Evolutionary conservation across 169 alveolate species (phyloP).

Genomic region (Plasmodium inui): DNA sequence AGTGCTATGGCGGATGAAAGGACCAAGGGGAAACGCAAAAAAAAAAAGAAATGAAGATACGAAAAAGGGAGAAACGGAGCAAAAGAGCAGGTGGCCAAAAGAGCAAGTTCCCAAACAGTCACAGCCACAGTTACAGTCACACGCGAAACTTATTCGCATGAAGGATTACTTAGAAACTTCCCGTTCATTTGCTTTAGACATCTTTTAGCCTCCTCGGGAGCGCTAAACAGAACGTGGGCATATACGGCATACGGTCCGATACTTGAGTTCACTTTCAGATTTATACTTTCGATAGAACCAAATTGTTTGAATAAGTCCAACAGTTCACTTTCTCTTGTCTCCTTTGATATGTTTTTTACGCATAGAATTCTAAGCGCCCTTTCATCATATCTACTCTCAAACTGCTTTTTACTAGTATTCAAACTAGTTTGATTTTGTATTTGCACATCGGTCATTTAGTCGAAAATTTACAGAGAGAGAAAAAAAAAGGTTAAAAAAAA

Average conservation of each 20-base stretch:
- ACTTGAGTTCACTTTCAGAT: constrained; percentile 70
- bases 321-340: constrained; percentile 73
- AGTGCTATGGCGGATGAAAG: neutral
- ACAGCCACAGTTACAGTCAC: neutral
- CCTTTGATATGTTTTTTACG: constrained; percentile 73
- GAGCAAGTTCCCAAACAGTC: neutral
- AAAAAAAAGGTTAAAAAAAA: constrained; percentile 2
- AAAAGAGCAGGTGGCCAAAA: neutral
- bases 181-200: constrained; percentile 76
- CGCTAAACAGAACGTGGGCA: constrained; percentile 73
- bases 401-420: constrained; percentile 54
- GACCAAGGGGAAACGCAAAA: neutral
- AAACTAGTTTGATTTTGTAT: constrained; percentile 74
- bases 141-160: neutral
- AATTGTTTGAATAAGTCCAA: constrained; percentile 56
- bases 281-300: constrained; percentile 75
- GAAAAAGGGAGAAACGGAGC: neutral
- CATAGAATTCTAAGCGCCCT: constrained; percentile 56
- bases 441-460: constrained; percentile 74
- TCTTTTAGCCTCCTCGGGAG: constrained; percentile 76
- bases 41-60: neutral
- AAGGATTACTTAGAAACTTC: constrained; percentile 65
- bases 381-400: constrained; percentile 71
- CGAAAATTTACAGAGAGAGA: constrained; percentile 1
- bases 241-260: constrained; percentile 75